Conservation (phyloP, 192 early-diverging fungal genomes). For the Coemansia sp. region DNA sequence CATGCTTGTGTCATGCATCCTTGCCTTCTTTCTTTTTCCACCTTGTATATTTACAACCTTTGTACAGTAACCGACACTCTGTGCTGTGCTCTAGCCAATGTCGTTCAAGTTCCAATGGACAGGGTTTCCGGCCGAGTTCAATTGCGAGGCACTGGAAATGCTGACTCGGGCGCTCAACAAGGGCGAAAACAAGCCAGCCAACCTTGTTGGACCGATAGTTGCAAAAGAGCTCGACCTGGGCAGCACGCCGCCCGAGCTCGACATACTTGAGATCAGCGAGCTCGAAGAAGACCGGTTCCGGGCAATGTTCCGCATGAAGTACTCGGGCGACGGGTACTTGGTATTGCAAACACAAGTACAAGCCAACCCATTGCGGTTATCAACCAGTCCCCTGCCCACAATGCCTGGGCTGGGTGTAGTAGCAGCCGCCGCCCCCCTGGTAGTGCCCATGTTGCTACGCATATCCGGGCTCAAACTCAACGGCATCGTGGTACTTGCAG, state of each 20-base stretch:
- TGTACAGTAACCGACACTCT: too few species aligned
- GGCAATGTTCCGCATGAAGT: slow-evolving; percentile 93
- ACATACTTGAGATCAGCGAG: slow-evolving; percentile 97
- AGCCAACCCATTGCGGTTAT: slow-evolving; percentile 52
- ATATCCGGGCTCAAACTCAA: slow-evolving; percentile 85
- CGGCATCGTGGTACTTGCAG: slow-evolving; percentile 91
- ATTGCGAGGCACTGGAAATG: slow-evolving; percentile 79
- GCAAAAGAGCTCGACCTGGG: slow-evolving; percentile 97
- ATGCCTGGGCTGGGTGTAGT: slow-evolving; percentile 70
- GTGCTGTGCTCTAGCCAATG: slow-evolving; percentile 53
- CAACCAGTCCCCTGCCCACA: slow-evolving; percentile 59
- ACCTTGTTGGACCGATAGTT: slow-evolving; percentile 88
- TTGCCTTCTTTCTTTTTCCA: too few species aligned
- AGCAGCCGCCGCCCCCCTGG: slow-evolving; percentile 89
- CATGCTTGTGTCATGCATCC: too few species aligned
- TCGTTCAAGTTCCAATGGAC: slow-evolving; percentile 98
- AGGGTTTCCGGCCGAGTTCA: slow-evolving; percentile 82
- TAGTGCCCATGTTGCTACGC: slow-evolving; percentile 93
- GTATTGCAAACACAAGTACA: slow-evolving; percentile 93
- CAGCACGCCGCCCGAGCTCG: slow-evolving; percentile 90
- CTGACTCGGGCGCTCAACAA: slow-evolving; percentile 92
- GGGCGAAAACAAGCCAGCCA: slow-evolving; percentile 82
- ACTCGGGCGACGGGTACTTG: slow-evolving; percentile 90
- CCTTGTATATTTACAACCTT: too few species aligned
- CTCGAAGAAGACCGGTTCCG: slow-evolving; percentile 91